These are phyloP conservation scores for Cephalotrichum gorgonifer DNA, from an alignment of 2,329 filamentous ascomycete species.

Conservation along the genomic window DNA sequence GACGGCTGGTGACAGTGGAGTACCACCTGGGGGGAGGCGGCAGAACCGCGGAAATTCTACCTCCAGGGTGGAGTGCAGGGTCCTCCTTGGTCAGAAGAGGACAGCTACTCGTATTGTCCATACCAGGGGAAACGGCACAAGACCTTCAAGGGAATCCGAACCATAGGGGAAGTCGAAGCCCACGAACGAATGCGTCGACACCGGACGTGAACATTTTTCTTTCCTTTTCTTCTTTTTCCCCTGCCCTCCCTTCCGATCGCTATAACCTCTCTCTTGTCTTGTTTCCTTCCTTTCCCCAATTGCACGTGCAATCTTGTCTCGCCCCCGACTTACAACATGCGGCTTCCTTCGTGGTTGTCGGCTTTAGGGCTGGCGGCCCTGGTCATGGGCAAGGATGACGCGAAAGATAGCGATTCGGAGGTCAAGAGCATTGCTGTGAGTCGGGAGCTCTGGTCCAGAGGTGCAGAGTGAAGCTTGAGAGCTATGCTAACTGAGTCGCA, in stretches of 20 bases:
- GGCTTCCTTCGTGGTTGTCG: constrained; percentile 5
- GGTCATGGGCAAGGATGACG: constrained; percentile 3
- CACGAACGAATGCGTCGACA: constrained; percentile 1
- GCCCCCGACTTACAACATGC: constrained; percentile 1
- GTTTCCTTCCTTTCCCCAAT: neutral
- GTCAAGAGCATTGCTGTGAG: constrained; percentile 11
- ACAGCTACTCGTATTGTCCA: constrained; percentile 4
- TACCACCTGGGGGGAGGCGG: neutral
- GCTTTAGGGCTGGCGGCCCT: constrained; percentile 7
- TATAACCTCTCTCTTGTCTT: neutral
- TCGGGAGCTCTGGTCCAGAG: neutral
- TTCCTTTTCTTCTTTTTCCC: neutral
- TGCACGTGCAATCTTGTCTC: too few species aligned
- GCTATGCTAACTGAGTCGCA: constrained; percentile 10
- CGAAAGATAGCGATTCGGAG: constrained; percentile 7
- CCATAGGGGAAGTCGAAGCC: neutral
- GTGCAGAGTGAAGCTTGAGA: neutral
- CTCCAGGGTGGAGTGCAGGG: neutral
- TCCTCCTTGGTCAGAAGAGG: constrained; percentile 3
- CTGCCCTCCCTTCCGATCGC: neutral
- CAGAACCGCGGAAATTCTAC: neutral
- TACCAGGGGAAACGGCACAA: neutral
- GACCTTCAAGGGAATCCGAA: neutral
- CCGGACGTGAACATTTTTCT: neutral
- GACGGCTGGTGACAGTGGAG: too few species aligned